Evolutionary conservation across 345 rosid genomes (phyloP).

Genomic region (Abelmoschus esculentus): DNA sequence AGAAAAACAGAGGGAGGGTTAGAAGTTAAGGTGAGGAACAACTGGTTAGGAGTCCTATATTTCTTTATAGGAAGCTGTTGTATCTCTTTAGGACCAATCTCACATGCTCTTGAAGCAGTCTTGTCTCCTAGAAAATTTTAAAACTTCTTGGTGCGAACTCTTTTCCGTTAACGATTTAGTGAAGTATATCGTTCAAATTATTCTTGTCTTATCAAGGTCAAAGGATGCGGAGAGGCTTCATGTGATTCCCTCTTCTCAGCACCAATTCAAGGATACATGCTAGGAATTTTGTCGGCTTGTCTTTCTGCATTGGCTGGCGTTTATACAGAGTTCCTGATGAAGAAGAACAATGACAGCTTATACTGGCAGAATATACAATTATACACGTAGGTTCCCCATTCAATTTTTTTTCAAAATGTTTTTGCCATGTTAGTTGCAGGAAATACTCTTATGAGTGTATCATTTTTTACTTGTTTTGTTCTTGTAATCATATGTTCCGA

Average conservation of each 20-base stretch:
- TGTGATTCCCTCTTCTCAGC: conserved; percentile 84
- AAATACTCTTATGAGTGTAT: background rate
- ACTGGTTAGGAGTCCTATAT: background rate
- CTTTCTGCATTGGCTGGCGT: conserved; percentile 93
- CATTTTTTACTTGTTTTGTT: background rate
- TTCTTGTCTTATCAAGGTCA: conserved; percentile 38
- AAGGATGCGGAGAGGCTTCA: conserved; percentile 83
- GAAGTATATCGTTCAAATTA: background rate
- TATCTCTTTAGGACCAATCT: background rate
- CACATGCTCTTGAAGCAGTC: background rate
- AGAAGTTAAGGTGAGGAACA: background rate
- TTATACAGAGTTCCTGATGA: conserved; percentile 94
- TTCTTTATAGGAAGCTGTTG: background rate
- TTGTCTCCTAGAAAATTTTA: background rate
- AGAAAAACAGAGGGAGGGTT: background rate
- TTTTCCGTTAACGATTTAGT: background rate
- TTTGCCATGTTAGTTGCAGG: background rate
- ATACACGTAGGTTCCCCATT: conserved; percentile 74
- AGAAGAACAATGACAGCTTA: conserved; percentile 87
- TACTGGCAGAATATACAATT: conserved; percentile 95
- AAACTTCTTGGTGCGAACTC: background rate
- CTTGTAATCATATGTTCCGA: background rate
- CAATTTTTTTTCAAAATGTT: background rate
- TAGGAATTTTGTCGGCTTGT: conserved; percentile 81
- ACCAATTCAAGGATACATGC: conserved; percentile 80